These are phyloP conservation scores for Xylariaceae sp. DNA, from an alignment of 2,329 filamentous ascomycete species.

Conservation along the genomic window DNA sequence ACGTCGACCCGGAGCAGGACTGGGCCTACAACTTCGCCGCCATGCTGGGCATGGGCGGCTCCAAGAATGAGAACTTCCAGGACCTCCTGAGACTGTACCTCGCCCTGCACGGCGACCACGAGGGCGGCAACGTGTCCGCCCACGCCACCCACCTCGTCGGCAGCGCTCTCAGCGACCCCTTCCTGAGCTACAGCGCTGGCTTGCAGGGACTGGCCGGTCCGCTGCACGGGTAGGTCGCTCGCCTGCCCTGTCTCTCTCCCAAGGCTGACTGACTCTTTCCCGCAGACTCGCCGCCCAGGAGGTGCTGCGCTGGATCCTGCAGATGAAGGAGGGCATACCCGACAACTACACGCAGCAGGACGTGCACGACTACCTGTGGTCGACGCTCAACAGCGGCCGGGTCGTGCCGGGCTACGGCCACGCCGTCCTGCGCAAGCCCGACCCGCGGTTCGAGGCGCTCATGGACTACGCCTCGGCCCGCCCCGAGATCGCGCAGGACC, in stretches of 20 bases:
- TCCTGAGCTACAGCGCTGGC: slow-evolving; percentile 92
- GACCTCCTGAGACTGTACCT: slow-evolving; percentile 91
- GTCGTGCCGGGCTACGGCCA: slow-evolving; percentile 95
- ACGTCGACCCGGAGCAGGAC: slow-evolving; percentile 78
- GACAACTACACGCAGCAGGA: slow-evolving; percentile 70
- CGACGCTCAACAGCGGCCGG: slow-evolving; percentile 83
- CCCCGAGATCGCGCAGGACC: slow-evolving; percentile 77
- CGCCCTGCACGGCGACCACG: slow-evolving; percentile 94
- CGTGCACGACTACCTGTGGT: slow-evolving; percentile 85
- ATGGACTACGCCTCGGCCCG: slow-evolving; percentile 90
- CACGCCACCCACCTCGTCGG: slow-evolving; percentile 94
- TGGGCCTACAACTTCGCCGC: slow-evolving; percentile 99
- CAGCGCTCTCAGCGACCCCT: slow-evolving; percentile 87
- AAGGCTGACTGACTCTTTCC: slow-evolving; percentile 1
- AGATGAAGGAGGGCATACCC: slow-evolving; percentile 89
- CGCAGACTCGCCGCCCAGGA: slow-evolving; percentile 83
- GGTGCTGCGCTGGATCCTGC: slow-evolving; percentile 90
- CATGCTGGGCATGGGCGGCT: slow-evolving; percentile 84
- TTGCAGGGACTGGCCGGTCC: slow-evolving; percentile 94
- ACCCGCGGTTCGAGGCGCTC: slow-evolving; percentile 90
- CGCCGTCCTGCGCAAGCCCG: slow-evolving; percentile 91
- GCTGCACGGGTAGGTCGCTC: slow-evolving; percentile 58
- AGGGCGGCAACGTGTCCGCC: slow-evolving; percentile 95
- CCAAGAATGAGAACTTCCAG: slow-evolving; percentile 88
- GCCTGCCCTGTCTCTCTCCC: background rate